Evolutionary conservation across 371 early-diverging fungal genomes (phyloP).

Genomic region (Zychaea mexicana): DNA sequence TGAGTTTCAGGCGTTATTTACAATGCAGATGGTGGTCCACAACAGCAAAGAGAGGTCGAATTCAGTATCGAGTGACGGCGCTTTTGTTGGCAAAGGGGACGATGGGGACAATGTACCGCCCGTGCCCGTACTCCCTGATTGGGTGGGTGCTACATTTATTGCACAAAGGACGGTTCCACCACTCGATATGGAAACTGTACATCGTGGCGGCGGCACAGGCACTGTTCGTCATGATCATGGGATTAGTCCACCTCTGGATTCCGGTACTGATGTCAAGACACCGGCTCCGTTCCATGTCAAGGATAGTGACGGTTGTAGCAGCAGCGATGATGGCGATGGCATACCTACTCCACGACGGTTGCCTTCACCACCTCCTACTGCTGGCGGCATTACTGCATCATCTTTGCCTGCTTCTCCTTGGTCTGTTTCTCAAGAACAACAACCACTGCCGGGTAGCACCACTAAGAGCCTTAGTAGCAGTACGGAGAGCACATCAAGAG

Average conservation of each 20-base stretch:
- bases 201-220: background rate
- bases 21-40: slow-evolving; percentile 15
- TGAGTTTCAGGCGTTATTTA: slow-evolving; percentile 49
- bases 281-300: slow-evolving; percentile 6
- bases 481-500: background rate
- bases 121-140: background rate
- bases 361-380: background rate
- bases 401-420: background rate
- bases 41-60: background rate
- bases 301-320: background rate
- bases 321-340: background rate
- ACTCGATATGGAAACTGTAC: slow-evolving; percentile 3
- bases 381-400: background rate
- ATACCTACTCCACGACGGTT: background rate
- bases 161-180: slow-evolving; percentile 6
- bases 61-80: too few relatives aligned
- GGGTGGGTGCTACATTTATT: background rate
- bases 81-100: too few relatives aligned
- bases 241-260: background rate
- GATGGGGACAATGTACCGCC: slow-evolving; percentile 1
- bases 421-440: background rate
- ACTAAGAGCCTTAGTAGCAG: too few relatives aligned
- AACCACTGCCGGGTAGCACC: too few relatives aligned
- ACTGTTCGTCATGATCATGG: background rate
- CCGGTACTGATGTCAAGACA: slow-evolving; percentile 15